These are phyloP conservation scores for Allium fistulosum DNA, from an alignment of 106 monocot genomes.

Conservation along the genomic window DNA sequence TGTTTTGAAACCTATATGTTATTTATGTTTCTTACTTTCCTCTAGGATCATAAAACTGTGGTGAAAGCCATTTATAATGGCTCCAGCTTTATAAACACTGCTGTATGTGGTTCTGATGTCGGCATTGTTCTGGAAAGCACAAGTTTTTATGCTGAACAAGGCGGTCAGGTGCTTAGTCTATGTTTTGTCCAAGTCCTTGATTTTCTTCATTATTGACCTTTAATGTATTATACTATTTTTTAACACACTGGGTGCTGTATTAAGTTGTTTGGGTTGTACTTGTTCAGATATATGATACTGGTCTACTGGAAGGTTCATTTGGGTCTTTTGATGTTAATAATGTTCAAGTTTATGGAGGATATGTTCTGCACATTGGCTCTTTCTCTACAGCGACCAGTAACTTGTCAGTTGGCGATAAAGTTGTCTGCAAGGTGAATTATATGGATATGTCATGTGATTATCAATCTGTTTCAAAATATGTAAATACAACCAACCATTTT, in stretches of 20 bases:
- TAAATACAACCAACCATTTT: background rate
- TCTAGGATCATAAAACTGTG: constrained; percentile 77
- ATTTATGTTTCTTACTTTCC: background rate
- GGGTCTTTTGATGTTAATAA: constrained; percentile 71
- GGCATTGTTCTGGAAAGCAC: constrained; percentile 87
- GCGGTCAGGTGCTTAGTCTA: constrained; percentile 73
- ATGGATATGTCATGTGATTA: background rate
- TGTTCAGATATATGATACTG: constrained; percentile 85
- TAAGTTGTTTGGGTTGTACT: background rate
- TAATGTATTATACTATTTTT: background rate
- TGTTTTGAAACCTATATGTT: too few species aligned
- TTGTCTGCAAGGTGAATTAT: constrained; percentile 70
- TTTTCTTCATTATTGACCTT: background rate
- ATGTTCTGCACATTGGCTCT: constrained; percentile 81
- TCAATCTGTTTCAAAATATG: background rate
- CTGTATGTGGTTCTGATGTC: constrained; percentile 41
- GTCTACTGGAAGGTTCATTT: constrained; percentile 75
- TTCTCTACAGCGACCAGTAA: constrained; percentile 19
- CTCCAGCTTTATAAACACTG: constrained; percentile 41
- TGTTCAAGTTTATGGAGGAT: constrained; percentile 88
- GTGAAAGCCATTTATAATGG: constrained; percentile 91
- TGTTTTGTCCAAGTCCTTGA: background rate
- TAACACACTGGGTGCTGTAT: background rate
- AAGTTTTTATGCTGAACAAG: constrained; percentile 97
- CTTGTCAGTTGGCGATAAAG: constrained; percentile 61